A percentile compares a stretch with the other conserved stretches of the same genome.
These are phyloP conservation scores for Kipferlia bialata DNA, from an alignment of 78 protist species.

Conservation along the genomic window DNA sequence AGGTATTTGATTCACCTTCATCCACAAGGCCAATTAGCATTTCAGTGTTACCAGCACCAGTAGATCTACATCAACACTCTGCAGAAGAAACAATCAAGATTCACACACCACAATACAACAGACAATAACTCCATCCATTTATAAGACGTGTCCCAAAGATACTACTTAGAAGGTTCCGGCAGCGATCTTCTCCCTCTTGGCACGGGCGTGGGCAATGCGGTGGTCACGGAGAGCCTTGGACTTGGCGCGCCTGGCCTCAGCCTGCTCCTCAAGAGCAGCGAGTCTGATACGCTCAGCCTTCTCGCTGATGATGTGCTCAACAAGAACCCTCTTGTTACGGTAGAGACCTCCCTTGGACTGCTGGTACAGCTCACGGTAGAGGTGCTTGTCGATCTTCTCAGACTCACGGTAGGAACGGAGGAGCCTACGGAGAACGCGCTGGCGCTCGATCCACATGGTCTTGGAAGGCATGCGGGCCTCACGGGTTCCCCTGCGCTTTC, in stretches of 20 bases:
- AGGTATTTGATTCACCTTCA: too few relatives aligned
- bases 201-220: background rate
- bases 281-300: conserved; percentile 69
- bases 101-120: too few relatives aligned
- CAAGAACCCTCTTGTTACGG: conserved; percentile 92
- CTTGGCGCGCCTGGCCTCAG: conserved; percentile 72
- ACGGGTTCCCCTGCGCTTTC: conserved; percentile 89
- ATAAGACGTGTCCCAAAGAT: too few relatives aligned
- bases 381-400: conserved; percentile 84
- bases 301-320: conserved; percentile 80
- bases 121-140: too few relatives aligned
- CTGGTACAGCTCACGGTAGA: conserved; percentile 85
- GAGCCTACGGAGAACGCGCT: conserved; percentile 91
- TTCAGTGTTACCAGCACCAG: too few relatives aligned
- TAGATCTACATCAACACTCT: background rate
- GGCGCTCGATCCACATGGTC: conserved; percentile 88
- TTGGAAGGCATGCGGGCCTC: conserved; percentile 93
- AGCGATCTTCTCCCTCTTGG: too few relatives aligned
- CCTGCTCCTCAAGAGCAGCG: conserved; percentile 67
- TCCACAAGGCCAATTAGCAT: too few relatives aligned
- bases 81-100: background rate
- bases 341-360: conserved; percentile 93
- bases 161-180: background rate
- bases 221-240: background rate
- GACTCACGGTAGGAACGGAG: conserved; percentile 84